Evolutionary conservation across 2,329 filamentous ascomycete genomes (phyloP).

Genomic region (Venturia aucupariae): DNA sequence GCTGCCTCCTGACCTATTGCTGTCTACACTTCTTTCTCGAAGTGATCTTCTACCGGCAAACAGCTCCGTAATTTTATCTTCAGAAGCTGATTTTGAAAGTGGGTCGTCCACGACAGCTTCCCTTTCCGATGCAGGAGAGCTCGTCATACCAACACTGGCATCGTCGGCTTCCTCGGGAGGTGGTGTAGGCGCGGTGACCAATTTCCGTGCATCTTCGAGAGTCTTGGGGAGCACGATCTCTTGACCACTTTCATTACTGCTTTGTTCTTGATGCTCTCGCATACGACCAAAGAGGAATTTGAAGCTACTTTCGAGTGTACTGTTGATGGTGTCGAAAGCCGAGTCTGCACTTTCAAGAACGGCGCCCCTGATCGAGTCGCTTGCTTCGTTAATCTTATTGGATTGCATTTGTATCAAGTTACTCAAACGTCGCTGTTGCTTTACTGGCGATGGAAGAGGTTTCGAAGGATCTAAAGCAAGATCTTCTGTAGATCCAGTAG

Average conservation of each 20-base stretch:
- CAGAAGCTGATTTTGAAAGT: conserved; percentile 28
- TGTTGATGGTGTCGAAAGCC: conserved; percentile 83
- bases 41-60: conserved; percentile 50
- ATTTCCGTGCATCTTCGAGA: conserved; percentile 80
- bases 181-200: conserved; percentile 64
- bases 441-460: conserved; percentile 29
- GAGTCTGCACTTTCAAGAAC: conserved; percentile 79
- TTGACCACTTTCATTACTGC: conserved; percentile 27
- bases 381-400: conserved; percentile 70
- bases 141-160: conserved; percentile 41
- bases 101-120: conserved; percentile 15
- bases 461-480: conserved; percentile 18
- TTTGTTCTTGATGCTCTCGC: conserved; percentile 54
- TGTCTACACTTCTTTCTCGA: conserved; percentile 72
- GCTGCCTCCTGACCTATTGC: conserved; percentile 51
- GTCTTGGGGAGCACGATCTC: conserved; percentile 65
- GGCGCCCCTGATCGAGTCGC: conserved; percentile 62
- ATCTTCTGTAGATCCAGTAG: conserved; percentile 8
- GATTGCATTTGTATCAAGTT: conserved; percentile 79
- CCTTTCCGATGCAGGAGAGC: conserved; percentile 32
- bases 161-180: conserved; percentile 44
- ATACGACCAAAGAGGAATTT: conserved; percentile 86
- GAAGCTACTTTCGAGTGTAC: conserved; percentile 82
- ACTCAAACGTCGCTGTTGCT: conserved; percentile 63
- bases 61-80: conserved; percentile 42